Conservation (phyloP, 768 basidiomycete genomes). For the Trametes meyenii region DNA sequence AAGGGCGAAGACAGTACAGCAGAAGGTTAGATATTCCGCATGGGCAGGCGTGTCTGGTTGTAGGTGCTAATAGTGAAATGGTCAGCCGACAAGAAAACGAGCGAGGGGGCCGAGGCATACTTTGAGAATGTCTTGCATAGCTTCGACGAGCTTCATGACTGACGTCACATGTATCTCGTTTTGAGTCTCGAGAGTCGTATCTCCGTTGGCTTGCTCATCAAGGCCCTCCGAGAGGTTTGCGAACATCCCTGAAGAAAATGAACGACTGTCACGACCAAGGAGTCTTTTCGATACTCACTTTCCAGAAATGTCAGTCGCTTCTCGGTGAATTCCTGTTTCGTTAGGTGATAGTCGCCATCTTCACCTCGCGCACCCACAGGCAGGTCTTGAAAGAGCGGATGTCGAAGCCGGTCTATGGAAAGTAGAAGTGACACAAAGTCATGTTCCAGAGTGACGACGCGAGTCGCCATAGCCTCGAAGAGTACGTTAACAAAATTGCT, state of each 20-base stretch:
- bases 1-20: conserved; percentile 9
- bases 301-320: conserved; percentile 43
- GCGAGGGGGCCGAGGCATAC: conserved; percentile 39
- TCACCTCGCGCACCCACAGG: conserved; percentile 26
- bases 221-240: conserved; percentile 45
- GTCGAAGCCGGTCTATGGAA: conserved; percentile 55
- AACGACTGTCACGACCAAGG: not conserved
- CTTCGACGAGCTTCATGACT: conserved; percentile 49
- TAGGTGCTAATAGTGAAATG: not conserved
- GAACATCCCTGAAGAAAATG: conserved; percentile 45
- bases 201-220: conserved; percentile 29
- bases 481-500: conserved; percentile 58
- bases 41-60: not conserved
- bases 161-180: conserved; percentile 45
- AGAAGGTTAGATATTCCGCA: conserved; percentile 15
- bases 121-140: conserved; percentile 51
- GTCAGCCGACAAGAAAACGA: not conserved
- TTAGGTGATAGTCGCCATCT: conserved; percentile 27
- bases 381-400: conserved; percentile 50
- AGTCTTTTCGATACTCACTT: conserved; percentile 33
- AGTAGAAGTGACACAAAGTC: conserved; percentile 61
- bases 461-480: conserved; percentile 53
- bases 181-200: conserved; percentile 33
- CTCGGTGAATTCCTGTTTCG: conserved; percentile 31
- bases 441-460: conserved; percentile 54